Conservation (phyloP, 2,329 filamentous ascomycete genomes). For the Pseudocercospora fuligena region DNA sequence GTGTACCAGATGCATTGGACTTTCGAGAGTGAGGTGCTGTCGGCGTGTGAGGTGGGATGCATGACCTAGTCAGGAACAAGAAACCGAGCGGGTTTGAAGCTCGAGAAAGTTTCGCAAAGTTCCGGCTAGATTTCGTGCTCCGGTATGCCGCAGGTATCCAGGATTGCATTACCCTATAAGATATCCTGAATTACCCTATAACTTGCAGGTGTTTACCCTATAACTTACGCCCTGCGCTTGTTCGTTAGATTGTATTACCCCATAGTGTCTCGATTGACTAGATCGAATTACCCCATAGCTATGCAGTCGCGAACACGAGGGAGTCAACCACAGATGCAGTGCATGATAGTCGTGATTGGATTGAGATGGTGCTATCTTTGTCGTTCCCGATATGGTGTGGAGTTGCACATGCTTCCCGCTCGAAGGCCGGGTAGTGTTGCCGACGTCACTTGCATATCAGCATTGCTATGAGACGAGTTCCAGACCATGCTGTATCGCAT, state of each 20-base stretch:
- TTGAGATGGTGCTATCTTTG: neutral
- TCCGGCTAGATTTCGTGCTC: slow-evolving; percentile 2
- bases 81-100: neutral
- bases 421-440: neutral
- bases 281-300: slow-evolving; percentile 10
- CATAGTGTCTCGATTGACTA: slow-evolving; percentile 7
- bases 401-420: neutral
- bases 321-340: neutral
- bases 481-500: no score
- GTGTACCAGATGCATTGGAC: neutral
- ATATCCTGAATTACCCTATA: slow-evolving; percentile 6
- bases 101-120: slow-evolving; percentile 4
- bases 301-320: neutral
- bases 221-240: slow-evolving; percentile 1
- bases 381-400: neutral
- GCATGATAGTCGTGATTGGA: neutral
- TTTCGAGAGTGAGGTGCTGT: neutral
- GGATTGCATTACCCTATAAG: slow-evolving; percentile 7
- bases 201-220: slow-evolving; percentile 7
- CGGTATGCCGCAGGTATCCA: slow-evolving; percentile 1
- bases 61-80: slow-evolving; percentile 8
- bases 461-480: no score
- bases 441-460: neutral
- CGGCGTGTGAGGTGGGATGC: neutral
- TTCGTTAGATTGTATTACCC: slow-evolving; percentile 18